Base-by-base conservation (phyloP, 1,284 basidiomycete genomes). In the Rhodotorula glutinis region DNA sequence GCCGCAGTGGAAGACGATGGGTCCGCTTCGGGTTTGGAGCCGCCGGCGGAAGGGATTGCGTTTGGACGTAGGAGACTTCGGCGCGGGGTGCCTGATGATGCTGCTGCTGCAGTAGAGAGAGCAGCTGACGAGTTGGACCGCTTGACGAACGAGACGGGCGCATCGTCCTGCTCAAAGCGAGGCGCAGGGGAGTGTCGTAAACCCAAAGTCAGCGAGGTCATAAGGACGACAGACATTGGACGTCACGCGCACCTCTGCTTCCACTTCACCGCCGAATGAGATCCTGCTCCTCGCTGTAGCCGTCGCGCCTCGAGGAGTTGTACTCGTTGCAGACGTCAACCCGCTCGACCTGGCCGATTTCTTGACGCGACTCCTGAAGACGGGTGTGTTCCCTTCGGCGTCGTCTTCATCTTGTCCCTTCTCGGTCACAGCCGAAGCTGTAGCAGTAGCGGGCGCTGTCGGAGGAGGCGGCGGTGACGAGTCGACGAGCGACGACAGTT, bases 341-440 rank as follows among this genome's bases (percentile, higher is more conserved):
- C 16, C 66, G 41, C 0, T 66, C 70, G 8, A 58, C 63, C 33
- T 38, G 0, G 70, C 59, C n/a, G 66, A 66, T 51, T 68, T 71
- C 57, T 71, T 71, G 14, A 60, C 56, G 25, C 64, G 47, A 9
- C 27, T 46, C 1, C 62, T n/a, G 19, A 70, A 47, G n/a, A 71
- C 64, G 7, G 65, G 55, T 4, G 62, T 63, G 56, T 61, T 64
- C 8, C 70, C 70, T 3, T 40, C 60, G 2, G 58, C 65, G 25
- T 69, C 65, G 2, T 47, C 55, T 0, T 25, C 52, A 19, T 55
- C 66, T 4, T 11, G 3, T 23, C 23, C 23, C 10, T 41, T 19
- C 16, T n/a, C 46, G 4, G 16, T 14, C 3, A 21, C 43, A 19
- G 43, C 14, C 43, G 14, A 4, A 5, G 43, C 8, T 16, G 43